Evolutionary conservation across 139 green algal genomes (phyloP), one percentile per base, ranked within the genome.

Genomic region (Eudorina sp.): DNA sequence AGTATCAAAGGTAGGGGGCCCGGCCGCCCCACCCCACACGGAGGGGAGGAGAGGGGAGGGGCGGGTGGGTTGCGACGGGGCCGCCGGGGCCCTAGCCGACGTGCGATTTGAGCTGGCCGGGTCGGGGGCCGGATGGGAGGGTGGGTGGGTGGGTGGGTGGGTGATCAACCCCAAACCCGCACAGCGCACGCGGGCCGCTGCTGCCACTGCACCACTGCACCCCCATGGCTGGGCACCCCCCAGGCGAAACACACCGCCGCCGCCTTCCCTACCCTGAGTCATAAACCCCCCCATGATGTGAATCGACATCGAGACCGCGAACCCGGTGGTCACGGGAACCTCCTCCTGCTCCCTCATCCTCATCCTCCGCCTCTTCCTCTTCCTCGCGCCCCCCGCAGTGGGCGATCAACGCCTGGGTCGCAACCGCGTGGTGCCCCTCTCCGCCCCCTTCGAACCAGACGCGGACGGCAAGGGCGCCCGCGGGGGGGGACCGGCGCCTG

Each of bases 1-100:
- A 80, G 72, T 51, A 84, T 91, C 72, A 84, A 66, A 53, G 55
- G 45, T 36, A 72, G 64, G 62, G 40, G 41, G n/a, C n/a, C n/a
- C n/a, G n/a, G n/a, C n/a, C n/a, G n/a, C 41, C 1, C 66, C 18
- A 2, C 40, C 13, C 16, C 25, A 11, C 13, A 58, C 40, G 34
- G 72, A 34, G 72, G 72, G 58, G 43, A 80, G 72, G 72, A 11
- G 18, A 34, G 58, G 58, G 58, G 14, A n/a, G 58, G 58, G 19
- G 14, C 6, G 18, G 58, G 13, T 16, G 51, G 51, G 51, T 58
- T 58, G 51, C 16, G 13, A 25, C 51, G 58, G 58, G 16, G 58
- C 58, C 64, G 64, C n/a, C 19, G 18, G 31, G 64, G 64, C n/a
- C n/a, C n/a, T n/a, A n/a, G n/a, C n/a, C n/a, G n/a, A n/a, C 29